Conservation (phyloP, 352 stramenopile species). For the Globisporangium canariense region DNA sequence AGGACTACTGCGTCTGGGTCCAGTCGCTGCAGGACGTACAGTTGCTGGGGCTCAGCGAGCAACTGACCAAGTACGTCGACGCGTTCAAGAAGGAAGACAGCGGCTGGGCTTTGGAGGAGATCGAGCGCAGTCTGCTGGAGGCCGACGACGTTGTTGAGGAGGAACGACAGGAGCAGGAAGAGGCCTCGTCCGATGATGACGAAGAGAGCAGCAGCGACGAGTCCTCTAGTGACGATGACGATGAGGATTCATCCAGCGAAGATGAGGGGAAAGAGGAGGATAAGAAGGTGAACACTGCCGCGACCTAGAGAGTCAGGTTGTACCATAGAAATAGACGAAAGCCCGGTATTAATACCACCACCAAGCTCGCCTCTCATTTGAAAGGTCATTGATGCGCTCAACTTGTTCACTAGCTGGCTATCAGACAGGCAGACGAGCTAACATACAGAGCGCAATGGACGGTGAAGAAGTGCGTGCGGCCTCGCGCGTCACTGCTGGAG, state of each 20-base stretch:
- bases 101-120: slow-evolving; percentile 72
- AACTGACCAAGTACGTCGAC: slow-evolving; percentile 27
- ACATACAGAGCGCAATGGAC: slow-evolving; percentile 9
- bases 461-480: slow-evolving; percentile 24
- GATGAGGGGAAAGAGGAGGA: slow-evolving; percentile 23
- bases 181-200: neutral
- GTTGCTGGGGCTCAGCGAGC: slow-evolving; percentile 32
- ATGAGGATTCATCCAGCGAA: slow-evolving; percentile 22
- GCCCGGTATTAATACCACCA: slow-evolving; percentile 7
- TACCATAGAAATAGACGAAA: slow-evolving; percentile 16
- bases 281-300: neutral
- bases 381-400: neutral
- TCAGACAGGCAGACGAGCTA: neutral
- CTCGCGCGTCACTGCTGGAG: neutral
- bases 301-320: slow-evolving; percentile 5
- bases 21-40: slow-evolving; percentile 58
- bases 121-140: slow-evolving; percentile 60
- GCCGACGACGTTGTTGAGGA: slow-evolving; percentile 2
- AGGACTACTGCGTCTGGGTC: slow-evolving; percentile 92
- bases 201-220: slow-evolving; percentile 20
- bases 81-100: slow-evolving; percentile 64
- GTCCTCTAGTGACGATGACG: neutral
- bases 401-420: neutral
- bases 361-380: neutral
- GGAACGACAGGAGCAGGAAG: neutral